These are phyloP conservation scores for Zymoseptoria crescenta DNA, from an alignment of 2,329 filamentous ascomycete genomes.

Conservation along the genomic window DNA sequence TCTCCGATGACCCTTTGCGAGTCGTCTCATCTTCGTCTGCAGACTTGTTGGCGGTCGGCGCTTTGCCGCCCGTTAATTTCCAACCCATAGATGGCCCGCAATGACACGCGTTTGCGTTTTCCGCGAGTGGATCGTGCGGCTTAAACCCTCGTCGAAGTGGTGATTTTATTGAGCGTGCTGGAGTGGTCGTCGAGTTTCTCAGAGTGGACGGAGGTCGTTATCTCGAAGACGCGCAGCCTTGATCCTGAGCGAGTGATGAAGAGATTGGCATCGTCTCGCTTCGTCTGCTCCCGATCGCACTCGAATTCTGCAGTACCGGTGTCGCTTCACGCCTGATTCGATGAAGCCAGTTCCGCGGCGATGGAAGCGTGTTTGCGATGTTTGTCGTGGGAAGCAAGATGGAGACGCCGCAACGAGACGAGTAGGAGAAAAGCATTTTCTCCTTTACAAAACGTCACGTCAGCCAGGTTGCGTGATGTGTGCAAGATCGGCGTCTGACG, in stretches of 20 bases:
- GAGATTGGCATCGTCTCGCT: too few species aligned
- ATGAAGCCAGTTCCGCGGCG: too few species aligned
- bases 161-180: background rate
- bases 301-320: too few species aligned
- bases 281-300: too few species aligned
- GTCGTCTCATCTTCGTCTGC: constrained; percentile 17
- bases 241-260: too few species aligned
- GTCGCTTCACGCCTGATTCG: too few species aligned
- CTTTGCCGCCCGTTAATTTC: background rate
- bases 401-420: background rate
- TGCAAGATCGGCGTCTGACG: background rate
- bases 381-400: too few species aligned
- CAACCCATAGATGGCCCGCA: background rate
- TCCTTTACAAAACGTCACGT: background rate
- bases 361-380: too few species aligned
- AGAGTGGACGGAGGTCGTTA: too few species aligned
- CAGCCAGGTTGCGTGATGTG: background rate
- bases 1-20: background rate
- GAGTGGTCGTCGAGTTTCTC: too few species aligned
- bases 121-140: background rate
- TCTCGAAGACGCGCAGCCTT: too few species aligned
- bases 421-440: background rate
- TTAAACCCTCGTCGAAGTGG: background rate
- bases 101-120: background rate
- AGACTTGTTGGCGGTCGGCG: constrained; percentile 5